A percentile compares a stretch with the other conserved stretches of the same genome.
Evolutionary conservation across 106 monocot genomes (phyloP).

Genomic region (Narthecium ossifragum): DNA sequence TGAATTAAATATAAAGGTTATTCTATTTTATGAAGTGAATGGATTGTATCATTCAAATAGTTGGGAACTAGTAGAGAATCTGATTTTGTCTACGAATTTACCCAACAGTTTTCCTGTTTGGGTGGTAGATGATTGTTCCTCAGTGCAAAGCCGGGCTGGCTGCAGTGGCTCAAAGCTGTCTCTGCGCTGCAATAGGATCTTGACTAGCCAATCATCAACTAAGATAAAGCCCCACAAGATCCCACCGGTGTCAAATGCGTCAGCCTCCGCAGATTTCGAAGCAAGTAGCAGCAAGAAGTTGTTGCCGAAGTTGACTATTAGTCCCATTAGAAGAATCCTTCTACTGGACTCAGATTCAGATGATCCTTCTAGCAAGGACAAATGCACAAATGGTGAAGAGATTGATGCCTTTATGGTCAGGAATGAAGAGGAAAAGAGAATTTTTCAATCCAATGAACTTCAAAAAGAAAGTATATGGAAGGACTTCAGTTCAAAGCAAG

Average conservation of each 20-base stretch:
- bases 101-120: neutral
- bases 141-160: constrained; percentile 19
- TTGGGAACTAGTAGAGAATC: neutral
- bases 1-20: too few relatives aligned
- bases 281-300: constrained; percentile 39
- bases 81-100: neutral
- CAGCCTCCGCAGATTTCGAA: constrained; percentile 36
- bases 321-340: constrained; percentile 73
- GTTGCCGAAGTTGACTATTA: constrained; percentile 50
- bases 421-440: constrained; percentile 1
- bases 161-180: constrained; percentile 56
- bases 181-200: constrained; percentile 26
- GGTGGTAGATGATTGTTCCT: constrained; percentile 35
- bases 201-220: constrained; percentile 35
- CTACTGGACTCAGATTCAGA: constrained; percentile 79
- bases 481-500: constrained; percentile 23
- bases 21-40: too few relatives aligned
- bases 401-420: neutral
- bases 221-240: constrained; percentile 27
- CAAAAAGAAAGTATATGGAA: constrained; percentile 35
- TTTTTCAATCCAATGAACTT: constrained; percentile 8
- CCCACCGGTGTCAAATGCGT: constrained; percentile 17
- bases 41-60: too few relatives aligned
- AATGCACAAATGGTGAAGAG: constrained; percentile 5
- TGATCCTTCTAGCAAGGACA: constrained; percentile 24